Evolutionary conservation across 495 filamentous ascomycete genomes (phyloP).

Genomic region (Hypoxylon perforatum): DNA sequence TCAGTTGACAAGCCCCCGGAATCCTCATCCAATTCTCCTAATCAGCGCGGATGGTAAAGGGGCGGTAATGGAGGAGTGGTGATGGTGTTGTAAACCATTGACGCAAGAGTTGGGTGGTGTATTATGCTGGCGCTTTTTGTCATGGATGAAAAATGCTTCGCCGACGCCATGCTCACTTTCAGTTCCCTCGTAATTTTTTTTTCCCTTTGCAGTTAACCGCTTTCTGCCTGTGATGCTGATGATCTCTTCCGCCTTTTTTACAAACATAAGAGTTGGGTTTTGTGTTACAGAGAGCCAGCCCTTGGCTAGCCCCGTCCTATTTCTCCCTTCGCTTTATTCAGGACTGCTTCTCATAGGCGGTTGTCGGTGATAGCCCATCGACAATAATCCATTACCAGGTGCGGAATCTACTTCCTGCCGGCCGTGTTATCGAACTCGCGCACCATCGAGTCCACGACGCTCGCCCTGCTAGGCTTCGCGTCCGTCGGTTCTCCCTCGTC

Average conservation of each 20-base stretch:
- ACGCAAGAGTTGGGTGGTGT: too few species aligned
- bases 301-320: neutral
- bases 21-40: too few species aligned
- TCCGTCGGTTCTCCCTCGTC: slow-evolving; percentile 25
- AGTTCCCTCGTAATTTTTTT: neutral
- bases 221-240: too few species aligned
- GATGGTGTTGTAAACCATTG: neutral
- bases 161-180: slow-evolving; percentile 33
- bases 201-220: neutral
- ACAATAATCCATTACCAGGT: neutral
- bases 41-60: too few species aligned
- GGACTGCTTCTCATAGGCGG: too few species aligned
- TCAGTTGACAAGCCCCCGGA: too few species aligned
- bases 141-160: slow-evolving; percentile 16
- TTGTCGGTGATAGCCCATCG: too few species aligned
- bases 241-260: slow-evolving; percentile 14
- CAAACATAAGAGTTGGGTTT: neutral
- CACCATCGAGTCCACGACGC: slow-evolving; percentile 51
- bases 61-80: neutral
- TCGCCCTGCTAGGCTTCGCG: slow-evolving; percentile 35
- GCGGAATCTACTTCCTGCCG: slow-evolving; percentile 22
- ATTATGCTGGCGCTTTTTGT: slow-evolving; percentile 11
- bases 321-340: neutral
- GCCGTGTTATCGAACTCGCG: slow-evolving; percentile 51
- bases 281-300: slow-evolving; percentile 3